Evolutionary conservation across 176 grass and related monocot genomes (phyloP), one percentile per base, ranked within the genome.

Genomic region (Lolium multiflorum): DNA sequence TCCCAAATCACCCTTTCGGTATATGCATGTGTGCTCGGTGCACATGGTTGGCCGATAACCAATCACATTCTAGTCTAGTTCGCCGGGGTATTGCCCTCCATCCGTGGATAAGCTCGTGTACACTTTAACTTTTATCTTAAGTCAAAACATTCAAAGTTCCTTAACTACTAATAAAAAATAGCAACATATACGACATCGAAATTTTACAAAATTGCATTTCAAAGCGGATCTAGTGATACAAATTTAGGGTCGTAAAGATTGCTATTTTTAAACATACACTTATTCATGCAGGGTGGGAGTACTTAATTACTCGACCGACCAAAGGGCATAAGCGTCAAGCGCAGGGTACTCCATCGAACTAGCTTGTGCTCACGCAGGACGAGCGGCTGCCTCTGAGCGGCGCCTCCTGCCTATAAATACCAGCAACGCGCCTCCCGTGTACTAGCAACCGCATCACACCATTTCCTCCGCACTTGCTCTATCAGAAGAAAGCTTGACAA

Each of bases 321-420:
- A 0, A 38, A 66, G 64, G 69, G 20, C 71, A 49, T 12, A 73
- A 25, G 9, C 2, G n/a, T 74, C 71, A 13, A 15, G 20, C 44
- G n/a, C 71, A 48, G 25, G 49, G 21, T 49, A 9, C 6, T 13
- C 11, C 41, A 22, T 11, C 18, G 15, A 4, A 54, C 38, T 17
- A 35, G 31, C 31, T 35, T 35, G 31, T 66, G 24, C 22, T 69
- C 4, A 41, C 37, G 17, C 37, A 69, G 16, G 35, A 20, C 54
- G 54, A 57, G 11, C 10, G 61, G 0, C 13, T 49, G n/a, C 4
- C 12, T 14, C 9, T 47, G 20, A 72, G 16, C 21, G 22, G 1
- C 71, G 17, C 41, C 9, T 75, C 11, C 41, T 16, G 72, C 46
- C 72, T 66, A 25, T 65, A 77, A 52, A 77, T 77, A 64, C 18